phyloP scores from a whole-genome alignment of 1,284 basidiomycete genomes.

The Marasmius sp. region DNA sequence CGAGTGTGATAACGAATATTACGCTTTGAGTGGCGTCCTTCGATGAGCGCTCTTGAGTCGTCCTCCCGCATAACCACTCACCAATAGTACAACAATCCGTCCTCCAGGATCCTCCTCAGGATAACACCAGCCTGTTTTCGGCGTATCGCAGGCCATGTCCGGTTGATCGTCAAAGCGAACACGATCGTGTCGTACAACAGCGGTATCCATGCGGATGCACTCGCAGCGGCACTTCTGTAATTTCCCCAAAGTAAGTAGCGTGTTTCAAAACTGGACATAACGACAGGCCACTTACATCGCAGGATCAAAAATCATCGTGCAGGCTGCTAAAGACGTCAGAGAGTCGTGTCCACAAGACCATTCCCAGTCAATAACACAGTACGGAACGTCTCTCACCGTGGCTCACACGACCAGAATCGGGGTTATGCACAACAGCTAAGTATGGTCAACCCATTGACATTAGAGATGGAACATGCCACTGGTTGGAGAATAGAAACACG shows the following conservation, averaged over 20 bases:
- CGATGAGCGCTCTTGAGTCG: background rate
- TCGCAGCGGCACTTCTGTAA: conserved; percentile 34
- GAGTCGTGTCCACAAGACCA: background rate
- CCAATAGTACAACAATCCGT: conserved; percentile 56
- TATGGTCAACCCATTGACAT: background rate
- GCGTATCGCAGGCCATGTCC: conserved; percentile 40
- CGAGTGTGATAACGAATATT: conserved; percentile 42
- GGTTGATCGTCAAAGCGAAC: conserved; percentile 45
- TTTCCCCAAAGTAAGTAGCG: background rate
- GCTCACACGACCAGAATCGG: conserved; percentile 20
- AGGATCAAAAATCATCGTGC: conserved; percentile 53
- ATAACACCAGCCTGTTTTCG: conserved; percentile 40
- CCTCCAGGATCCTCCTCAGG: conserved; percentile 46
- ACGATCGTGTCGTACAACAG: conserved; percentile 55
- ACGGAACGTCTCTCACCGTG: background rate
- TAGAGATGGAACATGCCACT: background rate
- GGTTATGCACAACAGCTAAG: conserved; percentile 37
- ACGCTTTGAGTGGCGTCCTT: conserved; percentile 26
- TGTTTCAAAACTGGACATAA: background rate
- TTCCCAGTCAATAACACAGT: background rate
- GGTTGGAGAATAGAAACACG: conserved; percentile 10
- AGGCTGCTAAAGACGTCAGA: conserved; percentile 35
- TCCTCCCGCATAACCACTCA: conserved; percentile 12
- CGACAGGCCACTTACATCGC: conserved; percentile 26
- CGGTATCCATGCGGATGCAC: conserved; percentile 56